Conservation (phyloP, 1,139 yeast species). For the Candida labiduridarum region DNA sequence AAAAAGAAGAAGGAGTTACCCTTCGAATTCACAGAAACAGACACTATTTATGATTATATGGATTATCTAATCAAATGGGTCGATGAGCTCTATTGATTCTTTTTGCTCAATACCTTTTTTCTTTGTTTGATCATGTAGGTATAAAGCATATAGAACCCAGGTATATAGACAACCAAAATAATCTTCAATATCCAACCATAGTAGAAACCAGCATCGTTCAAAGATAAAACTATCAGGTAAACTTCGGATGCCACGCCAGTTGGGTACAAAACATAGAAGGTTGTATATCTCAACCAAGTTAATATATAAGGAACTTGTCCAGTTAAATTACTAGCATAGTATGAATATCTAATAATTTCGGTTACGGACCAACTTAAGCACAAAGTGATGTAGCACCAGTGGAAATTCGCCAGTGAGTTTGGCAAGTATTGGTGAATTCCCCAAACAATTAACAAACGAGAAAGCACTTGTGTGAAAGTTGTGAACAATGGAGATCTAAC, state of each 20-base stretch:
- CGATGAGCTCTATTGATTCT: slow-evolving; percentile 19
- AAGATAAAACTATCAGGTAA: slow-evolving; percentile 65
- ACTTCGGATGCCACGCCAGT: slow-evolving; percentile 88
- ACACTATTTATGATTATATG: slow-evolving; percentile 39
- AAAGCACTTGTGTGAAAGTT: slow-evolving; percentile 82
- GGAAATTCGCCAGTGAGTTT: slow-evolving; percentile 58
- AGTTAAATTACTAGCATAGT: slow-evolving; percentile 70
- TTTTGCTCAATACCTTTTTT: slow-evolving; percentile 54
- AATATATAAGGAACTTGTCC: slow-evolving; percentile 65
- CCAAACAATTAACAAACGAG: slow-evolving; percentile 79
- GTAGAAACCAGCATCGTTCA: slow-evolving; percentile 60
- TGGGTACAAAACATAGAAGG: slow-evolving; percentile 84
- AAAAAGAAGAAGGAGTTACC: slow-evolving; percentile 14
- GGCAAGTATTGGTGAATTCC: slow-evolving; percentile 82
- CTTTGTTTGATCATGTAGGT: slow-evolving; percentile 91
- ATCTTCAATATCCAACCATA: slow-evolving; percentile 58
- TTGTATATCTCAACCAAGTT: slow-evolving; percentile 77
- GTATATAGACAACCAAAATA: slow-evolving; percentile 69
- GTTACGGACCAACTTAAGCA: slow-evolving; percentile 88
- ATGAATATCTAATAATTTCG: slow-evolving; percentile 85
- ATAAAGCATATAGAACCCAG: slow-evolving; percentile 85
- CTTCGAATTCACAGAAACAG: slow-evolving; percentile 33
- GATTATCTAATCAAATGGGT: slow-evolving; percentile 35
- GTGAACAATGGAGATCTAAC: slow-evolving; percentile 87
- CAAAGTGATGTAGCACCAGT: slow-evolving; percentile 67